Conservation (phyloP, 129 eudicot genomes). For the Solidago caesia region DNA sequence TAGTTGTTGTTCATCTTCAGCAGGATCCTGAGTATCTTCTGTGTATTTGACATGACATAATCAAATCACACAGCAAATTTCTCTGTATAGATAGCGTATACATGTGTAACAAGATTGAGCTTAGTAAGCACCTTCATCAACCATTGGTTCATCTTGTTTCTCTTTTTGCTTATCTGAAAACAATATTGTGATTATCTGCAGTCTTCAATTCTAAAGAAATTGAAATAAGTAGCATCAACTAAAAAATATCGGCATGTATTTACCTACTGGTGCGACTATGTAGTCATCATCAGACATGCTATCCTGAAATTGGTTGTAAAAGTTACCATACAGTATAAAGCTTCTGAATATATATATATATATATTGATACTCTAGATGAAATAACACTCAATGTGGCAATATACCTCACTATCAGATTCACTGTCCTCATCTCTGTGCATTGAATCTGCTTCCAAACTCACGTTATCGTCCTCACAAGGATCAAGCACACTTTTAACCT, state of each 20-base stretch:
- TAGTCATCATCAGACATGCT: conserved; percentile 66
- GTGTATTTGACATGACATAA: conserved; percentile 26
- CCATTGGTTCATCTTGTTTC: conserved; percentile 47
- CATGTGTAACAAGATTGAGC: conserved; percentile 7
- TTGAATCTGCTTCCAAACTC: conserved; percentile 79
- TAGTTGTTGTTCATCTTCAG: conserved; percentile 81
- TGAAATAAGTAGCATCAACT: neutral
- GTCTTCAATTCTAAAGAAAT: conserved; percentile 13
- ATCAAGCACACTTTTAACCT: conserved; percentile 98
- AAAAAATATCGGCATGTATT: conserved; percentile 10
- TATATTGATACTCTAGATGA: neutral
- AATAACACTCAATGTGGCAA: neutral
- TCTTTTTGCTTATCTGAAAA: conserved; percentile 53
- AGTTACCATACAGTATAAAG: conserved; percentile 18
- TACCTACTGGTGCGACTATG: conserved; percentile 83
- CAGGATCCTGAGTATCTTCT: conserved; percentile 93
- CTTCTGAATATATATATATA: neutral
- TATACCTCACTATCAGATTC: conserved; percentile 84
- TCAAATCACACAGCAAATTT: neutral
- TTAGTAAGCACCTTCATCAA: conserved; percentile 54
- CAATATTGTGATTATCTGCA: neutral
- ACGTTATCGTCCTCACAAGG: conserved; percentile 89
- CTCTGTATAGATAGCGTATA: neutral
- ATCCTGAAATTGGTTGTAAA: conserved; percentile 40
- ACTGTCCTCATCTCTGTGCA: conserved; percentile 54